phyloP scores from a whole-genome alignment of 139 green algal species.

The Desmodesmus armatus region DNA sequence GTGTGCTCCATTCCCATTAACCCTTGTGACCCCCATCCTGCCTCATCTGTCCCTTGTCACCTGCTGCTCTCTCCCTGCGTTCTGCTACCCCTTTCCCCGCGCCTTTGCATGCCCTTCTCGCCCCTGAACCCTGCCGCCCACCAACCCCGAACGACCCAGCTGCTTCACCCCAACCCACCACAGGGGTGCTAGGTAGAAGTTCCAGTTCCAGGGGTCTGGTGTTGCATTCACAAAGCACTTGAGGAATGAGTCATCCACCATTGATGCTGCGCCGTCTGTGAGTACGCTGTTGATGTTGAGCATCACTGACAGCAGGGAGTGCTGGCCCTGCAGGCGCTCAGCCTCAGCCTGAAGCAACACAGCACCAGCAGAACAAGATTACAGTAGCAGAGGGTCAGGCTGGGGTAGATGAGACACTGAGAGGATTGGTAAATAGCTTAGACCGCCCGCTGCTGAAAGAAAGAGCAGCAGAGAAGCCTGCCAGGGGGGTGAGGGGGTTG shows the following conservation, averaged over 20 bases:
- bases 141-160: too few species aligned
- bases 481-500: too few species aligned
- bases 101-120: too few species aligned
- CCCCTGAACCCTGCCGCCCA: too few species aligned
- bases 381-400: neutral
- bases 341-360: constrained; percentile 37
- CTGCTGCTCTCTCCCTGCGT: too few species aligned
- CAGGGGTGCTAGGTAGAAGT: constrained; percentile 95
- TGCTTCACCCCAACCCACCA: constrained; percentile 79
- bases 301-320: constrained; percentile 65
- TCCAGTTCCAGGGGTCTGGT: constrained; percentile 97
- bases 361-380: too few species aligned
- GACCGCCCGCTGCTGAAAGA: neutral
- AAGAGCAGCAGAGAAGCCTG: too few species aligned
- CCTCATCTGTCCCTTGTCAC: too few species aligned
- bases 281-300: constrained; percentile 88
- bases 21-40: too few species aligned
- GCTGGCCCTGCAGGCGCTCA: constrained; percentile 23
- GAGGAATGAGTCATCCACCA: constrained; percentile 98
- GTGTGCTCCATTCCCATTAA: too few species aligned
- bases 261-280: constrained; percentile 83
- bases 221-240: constrained; percentile 88
- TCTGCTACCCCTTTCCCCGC: too few species aligned
- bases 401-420: neutral
- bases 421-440: too few species aligned